These are phyloP conservation scores for Mrakiaceae sp. DNA, from an alignment of 1,284 basidiomycete species.

Conservation along the genomic window DNA sequence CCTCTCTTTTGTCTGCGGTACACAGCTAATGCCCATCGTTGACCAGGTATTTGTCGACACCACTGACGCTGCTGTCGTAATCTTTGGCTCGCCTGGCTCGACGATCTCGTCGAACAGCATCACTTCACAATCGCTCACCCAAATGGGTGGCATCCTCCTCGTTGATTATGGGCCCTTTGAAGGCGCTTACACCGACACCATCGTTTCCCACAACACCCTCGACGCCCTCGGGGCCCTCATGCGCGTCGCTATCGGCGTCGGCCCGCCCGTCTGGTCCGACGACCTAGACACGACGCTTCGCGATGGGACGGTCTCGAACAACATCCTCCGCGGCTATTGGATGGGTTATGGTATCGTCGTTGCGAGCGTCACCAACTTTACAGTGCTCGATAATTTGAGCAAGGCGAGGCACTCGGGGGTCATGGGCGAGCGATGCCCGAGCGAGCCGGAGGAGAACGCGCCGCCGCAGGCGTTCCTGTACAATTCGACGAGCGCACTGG, in stretches of 20 bases:
- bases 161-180: slow-evolving; percentile 36
- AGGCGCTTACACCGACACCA: slow-evolving; percentile 34
- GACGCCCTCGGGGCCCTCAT: slow-evolving; percentile 32
- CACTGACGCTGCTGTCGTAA: slow-evolving; percentile 34
- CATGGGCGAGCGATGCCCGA: slow-evolving; percentile 28
- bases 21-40: neutral
- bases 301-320: slow-evolving; percentile 29
- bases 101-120: slow-evolving; percentile 33
- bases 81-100: slow-evolving; percentile 39
- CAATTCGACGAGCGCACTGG: slow-evolving; percentile 25
- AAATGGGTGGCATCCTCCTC: slow-evolving; percentile 39
- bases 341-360: slow-evolving; percentile 38
- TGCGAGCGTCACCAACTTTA: slow-evolving; percentile 31
- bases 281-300: slow-evolving; percentile 33
- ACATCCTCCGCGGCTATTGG: slow-evolving; percentile 30
- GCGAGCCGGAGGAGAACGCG: slow-evolving; percentile 23
- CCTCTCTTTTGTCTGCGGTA: neutral
- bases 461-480: slow-evolving; percentile 32
- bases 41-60: slow-evolving; percentile 31
- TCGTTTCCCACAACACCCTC: slow-evolving; percentile 35
- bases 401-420: slow-evolving; percentile 31
- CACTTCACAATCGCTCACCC: slow-evolving; percentile 24
- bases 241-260: slow-evolving; percentile 39
- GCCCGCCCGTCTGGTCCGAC: slow-evolving; percentile 35
- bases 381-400: slow-evolving; percentile 33